Base-by-base conservation (phyloP, 768 basidiomycete species). In the Royoungia palumana region DNA sequence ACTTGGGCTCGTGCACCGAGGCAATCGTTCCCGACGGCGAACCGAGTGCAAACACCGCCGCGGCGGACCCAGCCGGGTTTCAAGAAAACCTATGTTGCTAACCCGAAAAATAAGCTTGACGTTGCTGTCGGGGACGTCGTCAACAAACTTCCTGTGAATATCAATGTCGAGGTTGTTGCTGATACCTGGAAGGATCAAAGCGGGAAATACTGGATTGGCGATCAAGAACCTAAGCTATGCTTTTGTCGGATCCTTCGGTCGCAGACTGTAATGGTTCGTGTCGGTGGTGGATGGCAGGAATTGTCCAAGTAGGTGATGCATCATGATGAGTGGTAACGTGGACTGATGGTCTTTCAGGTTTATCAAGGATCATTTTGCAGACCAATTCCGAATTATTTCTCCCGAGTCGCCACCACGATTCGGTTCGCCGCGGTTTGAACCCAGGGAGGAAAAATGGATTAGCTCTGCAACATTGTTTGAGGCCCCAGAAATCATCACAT, bases 181-280 rank as follows among this genome's bases (percentile, higher is more conserved):
- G 88, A 90, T 43, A 86, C 83, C 7, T 95, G 92, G 92, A 83
- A 84, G 64, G 93, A 94, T 63, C 84, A 89, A 68, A 93, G 91
- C 53, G 93, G 93, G 17, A 93, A 94, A 62, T 94, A 94, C 62
- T 95, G 91, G 93, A 96, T 95, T 57, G 94, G 94, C 13, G 85
- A 91, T 56, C 82, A 90, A 57, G 90, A 94, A 44, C 82, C 91
- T 6, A 92, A 84, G 66, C 73, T 95, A 27, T 94, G 91, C 66
- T 95, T 93, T 66, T 93, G 92, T 66, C 80, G 94, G 22, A 95
- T 95, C 39, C 70, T 95, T 22, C 83, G 92, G 11, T 92, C 88
- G 2, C 88, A 92, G 59, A 93, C 89, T 0, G 93, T 95, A 54
- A 96, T 96, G 94, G 94, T 97, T 37, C 81, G 94, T 50, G 91